Conservation (phyloP, 805 yeast species). For the Candida andamanensis region DNA sequence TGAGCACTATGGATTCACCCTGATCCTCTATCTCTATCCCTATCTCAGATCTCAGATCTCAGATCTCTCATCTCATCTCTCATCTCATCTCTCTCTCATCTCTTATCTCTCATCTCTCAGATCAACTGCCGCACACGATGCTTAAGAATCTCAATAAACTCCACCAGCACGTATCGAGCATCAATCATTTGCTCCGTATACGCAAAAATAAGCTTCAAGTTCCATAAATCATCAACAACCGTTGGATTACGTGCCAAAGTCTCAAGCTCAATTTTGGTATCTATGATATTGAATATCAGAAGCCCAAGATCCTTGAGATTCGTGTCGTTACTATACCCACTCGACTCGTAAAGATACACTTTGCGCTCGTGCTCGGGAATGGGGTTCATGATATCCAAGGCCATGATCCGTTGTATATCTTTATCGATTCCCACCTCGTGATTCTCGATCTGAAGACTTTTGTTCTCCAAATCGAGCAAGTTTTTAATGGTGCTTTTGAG, state of each 20-base stretch:
- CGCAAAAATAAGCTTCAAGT: slow-evolving; percentile 55
- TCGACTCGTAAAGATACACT: slow-evolving; percentile 18
- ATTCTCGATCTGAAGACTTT: slow-evolving; percentile 20
- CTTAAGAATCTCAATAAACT: too few species aligned
- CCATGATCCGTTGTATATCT: slow-evolving; percentile 20
- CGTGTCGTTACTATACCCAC: slow-evolving; percentile 11
- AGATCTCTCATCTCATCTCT: too few species aligned
- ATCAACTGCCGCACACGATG: too few species aligned
- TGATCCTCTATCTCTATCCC: too few species aligned
- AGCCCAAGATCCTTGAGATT: slow-evolving; percentile 22
- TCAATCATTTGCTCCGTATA: slow-evolving; percentile 47
- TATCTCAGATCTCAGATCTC: too few species aligned
- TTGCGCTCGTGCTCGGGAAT: slow-evolving; percentile 25
- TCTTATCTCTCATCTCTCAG: too few species aligned
- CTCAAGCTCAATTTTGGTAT: slow-evolving; percentile 50
- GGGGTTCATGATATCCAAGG: slow-evolving; percentile 18
- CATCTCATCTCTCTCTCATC: too few species aligned
- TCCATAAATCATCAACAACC: slow-evolving; percentile 55
- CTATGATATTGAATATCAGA: slow-evolving; percentile 43
- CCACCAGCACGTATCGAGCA: too few species aligned
- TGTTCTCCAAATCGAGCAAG: slow-evolving; percentile 32
- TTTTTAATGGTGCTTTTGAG: slow-evolving; percentile 28
- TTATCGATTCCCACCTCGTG: slow-evolving; percentile 21
- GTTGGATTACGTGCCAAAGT: slow-evolving; percentile 38
- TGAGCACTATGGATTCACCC: too few species aligned